phyloP scores from a whole-genome alignment of 2,329 filamentous ascomycete species.

The Diaporthe ilicicola region DNA sequence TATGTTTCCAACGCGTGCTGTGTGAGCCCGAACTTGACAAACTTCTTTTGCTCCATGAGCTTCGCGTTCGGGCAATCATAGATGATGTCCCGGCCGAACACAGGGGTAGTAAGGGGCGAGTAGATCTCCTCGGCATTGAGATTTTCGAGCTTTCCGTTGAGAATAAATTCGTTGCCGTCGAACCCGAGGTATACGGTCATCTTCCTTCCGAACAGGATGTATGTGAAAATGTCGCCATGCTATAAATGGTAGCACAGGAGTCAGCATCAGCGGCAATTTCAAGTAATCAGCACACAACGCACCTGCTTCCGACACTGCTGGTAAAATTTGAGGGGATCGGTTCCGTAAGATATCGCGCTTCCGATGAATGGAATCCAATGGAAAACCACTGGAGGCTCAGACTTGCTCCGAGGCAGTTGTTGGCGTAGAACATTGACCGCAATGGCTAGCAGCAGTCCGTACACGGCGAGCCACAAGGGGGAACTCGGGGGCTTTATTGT shows the following conservation, averaged over 20 bases:
- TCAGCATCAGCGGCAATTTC: not conserved
- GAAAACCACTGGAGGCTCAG: conserved; percentile 5
- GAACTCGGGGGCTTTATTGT: not conserved
- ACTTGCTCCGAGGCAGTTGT: conserved; percentile 8
- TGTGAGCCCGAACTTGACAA: conserved; percentile 83
- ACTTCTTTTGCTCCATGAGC: conserved; percentile 96
- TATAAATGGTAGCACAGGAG: conserved; percentile 42
- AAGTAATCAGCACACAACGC: not conserved
- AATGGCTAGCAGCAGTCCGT: not conserved
- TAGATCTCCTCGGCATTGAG: conserved; percentile 93
- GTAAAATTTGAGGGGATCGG: conserved; percentile 2
- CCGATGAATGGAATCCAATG: conserved; percentile 16
- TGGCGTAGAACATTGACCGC: conserved; percentile 15
- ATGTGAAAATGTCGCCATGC: conserved; percentile 92
- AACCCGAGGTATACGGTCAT: conserved; percentile 86
- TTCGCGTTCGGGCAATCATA: conserved; percentile 93
- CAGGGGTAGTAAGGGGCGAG: conserved; percentile 74
- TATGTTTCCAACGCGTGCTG: conserved; percentile 78
- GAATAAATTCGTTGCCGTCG: conserved; percentile 87
- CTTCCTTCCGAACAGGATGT: conserved; percentile 86
- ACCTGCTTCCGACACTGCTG: conserved; percentile 9
- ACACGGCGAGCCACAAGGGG: not conserved
- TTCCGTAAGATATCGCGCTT: conserved; percentile 4
- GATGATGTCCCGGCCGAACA: conserved; percentile 86
- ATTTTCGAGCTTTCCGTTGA: conserved; percentile 90